Conservation (phyloP, 148 eudicot genomes). For the Tetragonia tetragonoides region DNA sequence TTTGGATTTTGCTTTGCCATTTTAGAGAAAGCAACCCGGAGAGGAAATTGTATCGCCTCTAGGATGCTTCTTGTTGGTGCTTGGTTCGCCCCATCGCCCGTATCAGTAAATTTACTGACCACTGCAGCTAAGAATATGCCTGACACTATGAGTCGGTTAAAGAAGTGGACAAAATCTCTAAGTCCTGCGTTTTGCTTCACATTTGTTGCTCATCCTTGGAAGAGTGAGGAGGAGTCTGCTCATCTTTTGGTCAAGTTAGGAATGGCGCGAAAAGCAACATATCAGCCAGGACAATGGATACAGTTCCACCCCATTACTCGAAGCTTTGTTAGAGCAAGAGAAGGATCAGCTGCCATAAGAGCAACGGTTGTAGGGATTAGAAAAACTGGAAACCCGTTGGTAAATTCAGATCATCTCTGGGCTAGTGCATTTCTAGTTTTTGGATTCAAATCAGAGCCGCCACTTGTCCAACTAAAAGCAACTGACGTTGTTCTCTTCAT, state of each 20-base stretch:
- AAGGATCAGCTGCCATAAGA: constrained; percentile 41
- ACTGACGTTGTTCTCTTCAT: constrained; percentile 68
- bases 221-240: constrained; percentile 68
- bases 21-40: constrained; percentile 54
- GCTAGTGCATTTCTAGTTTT: constrained; percentile 81
- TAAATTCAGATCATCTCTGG: constrained; percentile 72
- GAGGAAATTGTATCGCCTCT: constrained; percentile 49
- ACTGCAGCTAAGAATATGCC: constrained; percentile 68
- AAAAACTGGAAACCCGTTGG: constrained; percentile 50
- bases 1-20: constrained; percentile 55
- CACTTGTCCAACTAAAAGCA: constrained; percentile 63
- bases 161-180: constrained; percentile 64
- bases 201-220: constrained; percentile 47
- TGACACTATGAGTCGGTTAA: constrained; percentile 31
- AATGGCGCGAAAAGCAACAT: constrained; percentile 52
- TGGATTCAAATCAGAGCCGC: constrained; percentile 82
- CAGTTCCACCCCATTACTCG: constrained; percentile 72
- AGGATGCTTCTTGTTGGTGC: constrained; percentile 75
- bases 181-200: constrained; percentile 42
- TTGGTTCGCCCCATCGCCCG: constrained; percentile 80
- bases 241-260: constrained; percentile 66
- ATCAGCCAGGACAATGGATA: constrained; percentile 58
- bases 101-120: constrained; percentile 59
- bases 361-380: constrained; percentile 62
- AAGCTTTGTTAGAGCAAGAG: constrained; percentile 44